These are phyloP conservation scores for Notholithocarpus densiflorus DNA, from an alignment of 306 rosid species.

Conservation along the genomic window DNA sequence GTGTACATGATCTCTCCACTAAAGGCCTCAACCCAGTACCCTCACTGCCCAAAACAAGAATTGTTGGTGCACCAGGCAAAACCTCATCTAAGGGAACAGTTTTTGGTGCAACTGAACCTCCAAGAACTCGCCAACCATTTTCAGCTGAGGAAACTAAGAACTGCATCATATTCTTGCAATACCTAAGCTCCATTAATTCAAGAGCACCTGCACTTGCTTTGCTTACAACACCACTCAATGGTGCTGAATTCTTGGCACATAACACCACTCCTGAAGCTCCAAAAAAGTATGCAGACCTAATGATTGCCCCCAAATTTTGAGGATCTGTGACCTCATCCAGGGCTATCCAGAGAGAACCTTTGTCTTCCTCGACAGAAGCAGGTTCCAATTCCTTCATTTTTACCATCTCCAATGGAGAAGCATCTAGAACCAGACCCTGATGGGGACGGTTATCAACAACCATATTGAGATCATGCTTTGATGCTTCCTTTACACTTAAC, in stretches of 20 bases:
- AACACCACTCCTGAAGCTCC: constrained; percentile 88
- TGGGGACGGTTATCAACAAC: constrained; percentile 91
- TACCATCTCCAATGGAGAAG: constrained; percentile 90
- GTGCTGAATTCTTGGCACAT: constrained; percentile 94
- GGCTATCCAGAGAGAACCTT: constrained; percentile 83
- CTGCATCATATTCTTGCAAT: constrained; percentile 95
- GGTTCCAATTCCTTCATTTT: constrained; percentile 70
- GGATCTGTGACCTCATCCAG: constrained; percentile 97
- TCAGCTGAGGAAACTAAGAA: constrained; percentile 82
- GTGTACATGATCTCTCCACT: constrained; percentile 92
- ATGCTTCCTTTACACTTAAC: constrained; percentile 55
- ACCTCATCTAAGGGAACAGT: constrained; percentile 65
- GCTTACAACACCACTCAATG: constrained; percentile 88
- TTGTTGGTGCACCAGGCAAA: constrained; percentile 62
- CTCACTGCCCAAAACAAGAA: constrained; percentile 93
- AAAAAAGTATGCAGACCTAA: constrained; percentile 84
- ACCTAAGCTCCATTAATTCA: constrained; percentile 85
- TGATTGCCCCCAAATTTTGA: constrained; percentile 88
- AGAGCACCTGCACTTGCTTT: constrained; percentile 97
- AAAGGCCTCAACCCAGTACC: constrained; percentile 93
- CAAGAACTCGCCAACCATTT: constrained; percentile 88
- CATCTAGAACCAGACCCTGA: constrained; percentile 88
- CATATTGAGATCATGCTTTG: constrained; percentile 96
- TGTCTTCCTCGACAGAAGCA: constrained; percentile 56
- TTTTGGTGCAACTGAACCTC: constrained; percentile 79